Base-by-base conservation (phyloP, 1,284 basidiomycete genomes). In the Cryptococcus sp. region DNA sequence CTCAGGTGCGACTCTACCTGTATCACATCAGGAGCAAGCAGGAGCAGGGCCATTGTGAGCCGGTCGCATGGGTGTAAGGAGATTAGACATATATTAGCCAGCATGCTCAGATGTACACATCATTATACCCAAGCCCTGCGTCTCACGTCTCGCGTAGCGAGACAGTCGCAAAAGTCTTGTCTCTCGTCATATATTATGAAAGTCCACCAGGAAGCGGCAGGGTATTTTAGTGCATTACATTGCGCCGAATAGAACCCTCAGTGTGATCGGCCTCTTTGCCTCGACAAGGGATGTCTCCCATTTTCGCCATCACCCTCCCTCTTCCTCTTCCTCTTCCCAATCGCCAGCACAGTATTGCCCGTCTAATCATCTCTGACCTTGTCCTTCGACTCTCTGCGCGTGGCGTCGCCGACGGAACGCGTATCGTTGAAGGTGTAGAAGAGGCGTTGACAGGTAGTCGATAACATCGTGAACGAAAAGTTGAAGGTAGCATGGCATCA, bases 311-410 rank as follows among this genome's bases (percentile, higher is more conserved):
- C 35, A 42, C 13, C 31, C 20, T n/a, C n/a, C n/a, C n/a, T n/a
- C 23, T 23, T 54, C 17, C 20, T 10, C 3, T 22, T 69, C 69
- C 52, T 67, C 57, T 40, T 69, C 67, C 58, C 69, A 69, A 57
- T 58, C 56, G 41, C 58, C 56, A 25, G 25, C 25, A 25, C 25
- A 35, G 31, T 35, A 35, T 13, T 35, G 13, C 13, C 13, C 31
- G 31, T 35, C 31, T 35, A 35, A 35, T 35, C 31, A 35, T 35
- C 31, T 35, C 31, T 35, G 22, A 62, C 56, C 57, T 64, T 65
- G 25, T 72, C 73, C 57, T 74, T 76, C 11, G 70, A 64, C 63
- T 76, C 74, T 44, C 74, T 76, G 61, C 25, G 27, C 2, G 25
- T n/a, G 19, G 39, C 40, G 22, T 56, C 49, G 15, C 49, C 38